Evolutionary conservation across 805 yeast genomes (phyloP).

Genomic region (Barnettozyma salicaria): DNA sequence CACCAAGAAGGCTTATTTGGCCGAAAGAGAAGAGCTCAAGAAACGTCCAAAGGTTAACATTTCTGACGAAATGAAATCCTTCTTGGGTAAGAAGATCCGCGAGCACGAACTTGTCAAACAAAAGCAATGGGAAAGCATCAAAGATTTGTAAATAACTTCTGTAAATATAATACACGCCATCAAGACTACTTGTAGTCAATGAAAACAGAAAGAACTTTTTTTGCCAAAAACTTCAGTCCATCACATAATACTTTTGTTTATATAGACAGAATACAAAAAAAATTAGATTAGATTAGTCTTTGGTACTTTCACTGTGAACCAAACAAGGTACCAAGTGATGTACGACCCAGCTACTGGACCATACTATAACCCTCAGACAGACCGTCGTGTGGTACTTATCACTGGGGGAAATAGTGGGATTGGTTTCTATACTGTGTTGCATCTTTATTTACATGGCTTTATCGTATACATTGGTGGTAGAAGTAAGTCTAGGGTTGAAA

Average conservation of each 20-base stretch:
- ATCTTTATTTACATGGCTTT: constrained; percentile 74
- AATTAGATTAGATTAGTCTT: too few species aligned
- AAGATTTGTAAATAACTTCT: constrained; percentile 7
- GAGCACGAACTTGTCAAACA: constrained; percentile 21
- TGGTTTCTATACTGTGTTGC: constrained; percentile 72
- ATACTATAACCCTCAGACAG: constrained; percentile 48
- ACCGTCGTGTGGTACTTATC: constrained; percentile 60
- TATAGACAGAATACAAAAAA: too few species aligned
- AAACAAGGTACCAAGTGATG: neutral
- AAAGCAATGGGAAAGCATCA: constrained; percentile 18
- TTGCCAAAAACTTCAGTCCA: neutral
- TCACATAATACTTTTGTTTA: neutral
- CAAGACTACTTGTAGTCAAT: neutral
- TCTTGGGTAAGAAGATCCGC: constrained; percentile 42
- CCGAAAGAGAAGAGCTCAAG: constrained; percentile 45
- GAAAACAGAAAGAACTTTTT: neutral
- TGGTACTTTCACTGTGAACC: neutral
- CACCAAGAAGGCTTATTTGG: constrained; percentile 53
- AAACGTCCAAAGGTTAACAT: constrained; percentile 33
- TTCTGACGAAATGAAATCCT: constrained; percentile 49
- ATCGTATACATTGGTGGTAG: constrained; percentile 72
- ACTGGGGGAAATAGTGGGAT: constrained; percentile 82
- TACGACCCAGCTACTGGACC: constrained; percentile 32
- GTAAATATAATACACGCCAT: constrained; percentile 3
- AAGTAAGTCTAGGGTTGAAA: constrained; percentile 45